Percentiles rank a stretch among this genome's conserved stretches.
phyloP scores from a whole-genome alignment of 2,329 filamentous ascomycete genomes.

The Diaporthe sp. region DNA sequence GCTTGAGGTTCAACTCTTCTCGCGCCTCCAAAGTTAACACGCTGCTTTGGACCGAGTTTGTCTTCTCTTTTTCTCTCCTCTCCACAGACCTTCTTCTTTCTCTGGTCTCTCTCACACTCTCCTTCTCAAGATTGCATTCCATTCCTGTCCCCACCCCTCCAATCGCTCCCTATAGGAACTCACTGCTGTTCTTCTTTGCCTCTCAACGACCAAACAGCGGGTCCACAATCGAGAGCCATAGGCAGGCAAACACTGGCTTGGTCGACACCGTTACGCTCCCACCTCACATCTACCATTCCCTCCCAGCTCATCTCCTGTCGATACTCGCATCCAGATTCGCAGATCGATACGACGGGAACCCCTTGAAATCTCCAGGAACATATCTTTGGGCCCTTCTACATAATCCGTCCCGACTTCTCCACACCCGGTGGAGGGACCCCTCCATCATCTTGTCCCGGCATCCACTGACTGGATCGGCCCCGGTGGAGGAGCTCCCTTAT shows the following conservation, averaged over 20 bases:
- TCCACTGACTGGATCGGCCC: conserved; percentile 26
- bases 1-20: neutral
- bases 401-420: conserved; percentile 11
- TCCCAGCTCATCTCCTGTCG: conserved; percentile 6
- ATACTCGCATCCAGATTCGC: neutral
- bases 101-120: neutral
- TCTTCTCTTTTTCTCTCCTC: neutral
- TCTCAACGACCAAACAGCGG: neutral
- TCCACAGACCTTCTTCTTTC: neutral
- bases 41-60: neutral
- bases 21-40: neutral
- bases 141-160: neutral
- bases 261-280: neutral
- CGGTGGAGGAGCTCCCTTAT: conserved; percentile 25
- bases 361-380: conserved; percentile 25
- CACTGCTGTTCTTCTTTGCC: neutral
- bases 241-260: neutral
- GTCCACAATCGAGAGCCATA: neutral
- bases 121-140: neutral
- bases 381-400: conserved; percentile 3
- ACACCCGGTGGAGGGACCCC: conserved; percentile 29
- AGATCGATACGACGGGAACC: conserved; percentile 12
- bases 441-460: conserved; percentile 28
- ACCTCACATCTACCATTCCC: neutral
- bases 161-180: neutral